Percentiles rank a stretch among this genome's conserved stretches.
These are phyloP conservation scores for Ampelocalamus luodianensis DNA, from an alignment of 176 grass and related monocot genomes.

Conservation along the genomic window DNA sequence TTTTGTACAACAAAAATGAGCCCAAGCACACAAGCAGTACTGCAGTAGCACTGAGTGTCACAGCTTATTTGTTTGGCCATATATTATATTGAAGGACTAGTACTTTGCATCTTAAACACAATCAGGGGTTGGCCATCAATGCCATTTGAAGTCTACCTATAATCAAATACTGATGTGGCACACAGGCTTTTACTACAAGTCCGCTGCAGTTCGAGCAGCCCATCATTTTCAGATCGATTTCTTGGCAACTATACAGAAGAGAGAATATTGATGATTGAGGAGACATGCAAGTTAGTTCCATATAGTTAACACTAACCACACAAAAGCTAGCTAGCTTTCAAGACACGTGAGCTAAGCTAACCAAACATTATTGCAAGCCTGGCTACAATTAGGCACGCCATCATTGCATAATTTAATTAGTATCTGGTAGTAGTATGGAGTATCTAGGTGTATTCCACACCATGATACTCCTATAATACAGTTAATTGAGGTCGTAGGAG, in stretches of 20 bases:
- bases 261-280: not conserved
- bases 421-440: not conserved
- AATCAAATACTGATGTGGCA: not conserved
- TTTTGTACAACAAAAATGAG: too few species aligned
- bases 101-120: not conserved
- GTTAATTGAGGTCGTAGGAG: not conserved
- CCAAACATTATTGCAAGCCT: not conserved
- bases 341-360: constrained; percentile 4
- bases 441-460: too few species aligned
- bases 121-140: not conserved
- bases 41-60: too few species aligned
- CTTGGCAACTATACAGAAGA: not conserved
- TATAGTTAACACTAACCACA: not conserved
- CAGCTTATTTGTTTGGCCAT: too few species aligned
- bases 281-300: not conserved
- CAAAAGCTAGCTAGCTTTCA: not conserved
- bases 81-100: too few species aligned
- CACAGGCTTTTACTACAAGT: not conserved
- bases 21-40: too few species aligned
- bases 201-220: not conserved
- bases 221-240: constrained; percentile 5
- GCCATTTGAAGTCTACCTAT: not conserved
- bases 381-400: not conserved
- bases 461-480: constrained; percentile 26
- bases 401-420: constrained; percentile 18